Evolutionary conservation across 2,329 filamentous ascomycete genomes (phyloP), one percentile per base, ranked within the genome.

Genomic region (Cladophialophora chaetospira): DNA sequence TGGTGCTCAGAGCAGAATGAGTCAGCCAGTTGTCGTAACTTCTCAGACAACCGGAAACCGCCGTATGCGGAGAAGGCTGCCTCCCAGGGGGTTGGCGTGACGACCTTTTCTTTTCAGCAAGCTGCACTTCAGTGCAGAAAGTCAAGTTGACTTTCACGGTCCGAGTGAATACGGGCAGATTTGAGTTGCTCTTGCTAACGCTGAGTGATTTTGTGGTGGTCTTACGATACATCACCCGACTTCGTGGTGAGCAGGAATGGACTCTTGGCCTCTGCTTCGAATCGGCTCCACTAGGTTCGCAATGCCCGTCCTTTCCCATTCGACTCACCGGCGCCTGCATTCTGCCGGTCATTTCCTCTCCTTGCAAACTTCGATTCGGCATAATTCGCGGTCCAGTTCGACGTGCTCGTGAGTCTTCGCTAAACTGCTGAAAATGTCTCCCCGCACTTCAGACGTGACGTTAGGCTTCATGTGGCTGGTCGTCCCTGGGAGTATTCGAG

Each of bases 11-110:
- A 40, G 8, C 15, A 21, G 17, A 11, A 8, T 40, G 36, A 40
- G 36, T 40, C 36, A 40, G 36, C 36, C 36, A 40, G 17, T 40
- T 15, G 36, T 36, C 2, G 29, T 23, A 3, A n/a, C n/a, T 17
- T 21, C 46, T 49, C 46, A 49, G 31, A 23, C 31, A 25, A 49
- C 48, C 48, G 48, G 48, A 31, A 51, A 28, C 25, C 48, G 48
- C 48, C 48, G 48, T 31, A 42, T 50, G 15, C 23, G 23, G 47
- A 31, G 33, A 17, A 5, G 29, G 13, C 19, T 11, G 29, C 5
- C 5, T 17, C 3, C 11, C 15, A 21, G 45, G 28, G n/a, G n/a
- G n/a, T n/a, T n/a, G n/a, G n/a, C n/a, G n/a, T n/a, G n/a, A n/a
- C n/a, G n/a, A n/a, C n/a, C n/a, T n/a, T n/a, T n/a, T n/a, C n/a